A percentile compares a stretch with the other conserved stretches of the same genome.
These are phyloP conservation scores for Lipomyces orientalis DNA, from an alignment of 805 yeast genomes.

Conservation along the genomic window DNA sequence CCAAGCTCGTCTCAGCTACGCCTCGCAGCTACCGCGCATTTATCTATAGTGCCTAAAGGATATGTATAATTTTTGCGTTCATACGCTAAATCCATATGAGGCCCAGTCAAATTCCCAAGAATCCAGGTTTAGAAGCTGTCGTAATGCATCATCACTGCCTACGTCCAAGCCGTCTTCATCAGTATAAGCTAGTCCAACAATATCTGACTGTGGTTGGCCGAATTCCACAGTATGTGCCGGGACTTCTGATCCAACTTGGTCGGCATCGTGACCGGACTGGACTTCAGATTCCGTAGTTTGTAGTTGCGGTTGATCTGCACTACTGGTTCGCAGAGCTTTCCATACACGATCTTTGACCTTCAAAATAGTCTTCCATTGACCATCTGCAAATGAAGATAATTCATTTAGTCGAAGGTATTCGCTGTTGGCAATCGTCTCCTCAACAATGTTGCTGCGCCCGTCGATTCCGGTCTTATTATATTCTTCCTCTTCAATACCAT, in stretches of 20 bases:
- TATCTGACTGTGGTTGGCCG: neutral
- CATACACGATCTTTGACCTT: constrained; percentile 19
- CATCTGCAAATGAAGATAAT: constrained; percentile 6
- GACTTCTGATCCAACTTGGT: no score
- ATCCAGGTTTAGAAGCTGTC: constrained; percentile 1
- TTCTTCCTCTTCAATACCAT: constrained; percentile 13
- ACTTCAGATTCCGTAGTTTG: no score
- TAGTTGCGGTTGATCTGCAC: no score
- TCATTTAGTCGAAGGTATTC: constrained; percentile 10
- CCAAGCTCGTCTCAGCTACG: neutral
- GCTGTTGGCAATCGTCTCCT: constrained; percentile 13
- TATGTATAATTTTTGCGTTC: neutral
- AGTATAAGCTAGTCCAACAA: neutral
- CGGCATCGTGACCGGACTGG: no score
- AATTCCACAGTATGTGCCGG: neutral
- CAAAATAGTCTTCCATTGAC: constrained; percentile 25
- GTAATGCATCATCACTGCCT: neutral
- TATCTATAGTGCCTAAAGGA: no score
- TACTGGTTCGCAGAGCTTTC: neutral
- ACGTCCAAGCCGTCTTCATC: neutral
- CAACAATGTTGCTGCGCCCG: constrained; percentile 15
- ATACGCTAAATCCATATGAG: neutral
- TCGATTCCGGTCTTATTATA: constrained; percentile 13
- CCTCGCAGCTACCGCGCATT: neutral
- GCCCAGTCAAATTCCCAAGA: constrained; percentile 5